Evolutionary conservation across 768 basidiomycete genomes (phyloP).

Genomic region (Vishniacozyma victoriae): DNA sequence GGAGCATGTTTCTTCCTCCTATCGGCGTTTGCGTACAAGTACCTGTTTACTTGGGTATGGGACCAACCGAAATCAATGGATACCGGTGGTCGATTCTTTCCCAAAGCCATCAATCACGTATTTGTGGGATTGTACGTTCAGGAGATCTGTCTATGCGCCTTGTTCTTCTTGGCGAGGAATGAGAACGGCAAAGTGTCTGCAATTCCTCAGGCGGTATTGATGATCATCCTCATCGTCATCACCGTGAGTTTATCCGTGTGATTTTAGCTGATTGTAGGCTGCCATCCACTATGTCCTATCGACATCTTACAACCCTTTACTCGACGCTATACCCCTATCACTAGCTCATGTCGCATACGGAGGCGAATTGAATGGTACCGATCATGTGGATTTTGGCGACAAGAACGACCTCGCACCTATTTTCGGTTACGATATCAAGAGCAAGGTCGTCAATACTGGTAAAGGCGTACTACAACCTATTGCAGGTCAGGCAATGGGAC

Average conservation of each 20-base stretch:
- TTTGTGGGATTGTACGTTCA: conserved; percentile 92
- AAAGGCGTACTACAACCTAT: not conserved
- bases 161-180: conserved; percentile 82
- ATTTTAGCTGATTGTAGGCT: conserved; percentile 49
- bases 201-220: conserved; percentile 68
- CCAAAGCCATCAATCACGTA: conserved; percentile 83
- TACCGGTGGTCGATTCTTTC: conserved; percentile 92
- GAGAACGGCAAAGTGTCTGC: conserved; percentile 55
- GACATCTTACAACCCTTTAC: conserved; percentile 73
- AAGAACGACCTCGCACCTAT: not conserved
- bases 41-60: conserved; percentile 70
- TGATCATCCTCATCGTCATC: conserved; percentile 74
- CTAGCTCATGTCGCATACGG: conserved; percentile 65
- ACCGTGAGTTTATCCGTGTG: conserved; percentile 57
- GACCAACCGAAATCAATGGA: conserved; percentile 65
- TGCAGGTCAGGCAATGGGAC: not conserved
- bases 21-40: conserved; percentile 74
- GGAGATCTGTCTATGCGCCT: conserved; percentile 71
- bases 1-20: conserved; percentile 73
- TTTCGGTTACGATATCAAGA: conserved; percentile 3
- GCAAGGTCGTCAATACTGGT: not conserved
- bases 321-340: conserved; percentile 67
- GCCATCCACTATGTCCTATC: conserved; percentile 69
- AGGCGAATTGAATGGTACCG: conserved; percentile 10
- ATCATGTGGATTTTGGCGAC: conserved; percentile 27